Conservation (phyloP, 2,329 filamentous ascomycete species). For the Ophiostoma australiae region DNA sequence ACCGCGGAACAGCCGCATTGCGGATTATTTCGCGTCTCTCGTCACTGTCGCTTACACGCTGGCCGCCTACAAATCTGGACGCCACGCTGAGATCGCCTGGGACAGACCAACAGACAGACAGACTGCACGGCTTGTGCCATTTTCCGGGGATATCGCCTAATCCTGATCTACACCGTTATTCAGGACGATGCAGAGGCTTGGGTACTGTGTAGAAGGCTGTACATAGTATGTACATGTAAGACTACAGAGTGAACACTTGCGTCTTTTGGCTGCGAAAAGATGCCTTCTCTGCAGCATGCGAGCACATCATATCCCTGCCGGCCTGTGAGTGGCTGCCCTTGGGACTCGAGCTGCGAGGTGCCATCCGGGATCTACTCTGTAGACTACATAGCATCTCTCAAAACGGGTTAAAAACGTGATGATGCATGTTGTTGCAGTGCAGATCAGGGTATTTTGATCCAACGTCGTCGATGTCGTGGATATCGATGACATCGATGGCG, state of each 20-base stretch:
- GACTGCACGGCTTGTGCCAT: not conserved
- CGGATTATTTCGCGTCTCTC: no score
- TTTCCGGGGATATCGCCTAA: not conserved
- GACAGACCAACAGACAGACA: no score
- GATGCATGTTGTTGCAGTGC: not conserved
- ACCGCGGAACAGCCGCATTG: not conserved
- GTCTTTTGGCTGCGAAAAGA: not conserved
- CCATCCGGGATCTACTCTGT: not conserved
- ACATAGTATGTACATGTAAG: no score
- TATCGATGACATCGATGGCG: not conserved
- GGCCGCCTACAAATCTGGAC: not conserved
- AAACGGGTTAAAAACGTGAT: not conserved
- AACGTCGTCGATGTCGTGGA: not conserved
- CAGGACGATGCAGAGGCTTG: not conserved
- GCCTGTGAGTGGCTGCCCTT: constrained; percentile 1
- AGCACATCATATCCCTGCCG: constrained; percentile 1
- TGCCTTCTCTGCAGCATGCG: not conserved
- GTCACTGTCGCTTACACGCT: no score
- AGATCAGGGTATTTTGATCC: not conserved
- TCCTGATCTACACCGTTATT: constrained; percentile 7
- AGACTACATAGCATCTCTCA: not conserved
- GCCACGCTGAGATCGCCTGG: not conserved
- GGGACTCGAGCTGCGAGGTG: not conserved
- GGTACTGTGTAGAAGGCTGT: not conserved
- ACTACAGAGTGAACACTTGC: not conserved